A percentile compares a stretch with the other conserved stretches of the same genome.
Evolutionary conservation across 495 filamentous ascomycete genomes (phyloP).

Genomic region (Chaetomium tenue): DNA sequence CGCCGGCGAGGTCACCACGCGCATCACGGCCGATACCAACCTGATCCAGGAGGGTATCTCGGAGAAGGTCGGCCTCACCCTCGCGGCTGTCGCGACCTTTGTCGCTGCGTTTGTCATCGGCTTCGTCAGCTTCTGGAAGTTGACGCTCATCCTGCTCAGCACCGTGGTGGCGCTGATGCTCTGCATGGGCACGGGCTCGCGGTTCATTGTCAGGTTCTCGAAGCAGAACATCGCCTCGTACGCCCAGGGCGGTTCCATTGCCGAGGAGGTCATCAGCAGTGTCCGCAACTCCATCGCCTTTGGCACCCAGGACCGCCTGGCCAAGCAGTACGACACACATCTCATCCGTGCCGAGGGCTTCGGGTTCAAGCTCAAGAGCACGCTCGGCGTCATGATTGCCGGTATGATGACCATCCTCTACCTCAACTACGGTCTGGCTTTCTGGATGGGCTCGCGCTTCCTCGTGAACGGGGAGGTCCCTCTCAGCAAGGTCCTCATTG

Average conservation of each 20-base stretch:
- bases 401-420: constrained; percentile 81
- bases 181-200: constrained; percentile 69
- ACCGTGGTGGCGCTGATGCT: constrained; percentile 71
- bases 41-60: constrained; percentile 85
- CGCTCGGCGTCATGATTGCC: constrained; percentile 73
- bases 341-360: constrained; percentile 69
- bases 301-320: constrained; percentile 84
- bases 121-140: constrained; percentile 80
- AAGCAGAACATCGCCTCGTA: constrained; percentile 74
- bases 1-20: constrained; percentile 87
- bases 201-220: constrained; percentile 75
- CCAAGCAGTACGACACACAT: constrained; percentile 76
- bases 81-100: constrained; percentile 75
- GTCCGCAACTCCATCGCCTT: constrained; percentile 93
- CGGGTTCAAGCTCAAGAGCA: constrained; percentile 70
- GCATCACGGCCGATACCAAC: constrained; percentile 89
- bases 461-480: constrained; percentile 63
- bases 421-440: constrained; percentile 85
- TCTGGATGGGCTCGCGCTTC: constrained; percentile 90
- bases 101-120: constrained; percentile 85
- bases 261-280: constrained; percentile 92
- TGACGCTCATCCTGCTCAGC: constrained; percentile 78
- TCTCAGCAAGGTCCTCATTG: constrained; percentile 63
- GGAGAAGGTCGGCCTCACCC: constrained; percentile 75
- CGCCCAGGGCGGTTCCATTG: constrained; percentile 80